Evolutionary conservation across 805 yeast species (phyloP).

Genomic region (Hanseniaspora valbyensis): DNA sequence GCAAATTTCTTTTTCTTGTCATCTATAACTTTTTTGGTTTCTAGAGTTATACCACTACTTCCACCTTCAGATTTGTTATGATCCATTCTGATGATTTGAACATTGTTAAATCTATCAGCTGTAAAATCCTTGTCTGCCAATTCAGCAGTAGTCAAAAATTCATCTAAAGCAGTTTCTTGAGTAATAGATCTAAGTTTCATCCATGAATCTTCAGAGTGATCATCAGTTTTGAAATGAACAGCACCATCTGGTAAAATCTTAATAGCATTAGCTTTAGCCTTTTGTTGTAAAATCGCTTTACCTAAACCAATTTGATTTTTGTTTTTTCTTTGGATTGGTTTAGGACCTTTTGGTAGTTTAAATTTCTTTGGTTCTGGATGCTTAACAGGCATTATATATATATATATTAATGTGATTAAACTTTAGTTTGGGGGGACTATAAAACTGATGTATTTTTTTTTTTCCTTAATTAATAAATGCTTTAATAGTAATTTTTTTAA

Average conservation of each 20-base stretch:
- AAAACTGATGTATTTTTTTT: no score
- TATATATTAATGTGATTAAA: no score
- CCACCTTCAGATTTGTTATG: conserved; percentile 31
- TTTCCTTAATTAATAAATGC: no score
- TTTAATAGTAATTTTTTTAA: no score
- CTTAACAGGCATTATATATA: conserved; percentile 35
- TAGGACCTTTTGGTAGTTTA: conserved; percentile 88
- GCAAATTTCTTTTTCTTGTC: conserved; percentile 58
- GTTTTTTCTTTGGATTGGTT: conserved; percentile 73
- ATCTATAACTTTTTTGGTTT: conserved; percentile 52
- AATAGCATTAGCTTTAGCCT: conserved; percentile 56
- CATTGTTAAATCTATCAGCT: conserved; percentile 74
- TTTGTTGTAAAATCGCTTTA: conserved; percentile 63
- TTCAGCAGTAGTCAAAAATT: conserved; percentile 88
- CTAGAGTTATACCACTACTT: conserved; percentile 50
- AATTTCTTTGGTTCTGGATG: conserved; percentile 50
- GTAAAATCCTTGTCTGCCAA: conserved; percentile 93
- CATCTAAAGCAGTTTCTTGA: conserved; percentile 88
- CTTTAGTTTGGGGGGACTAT: no score
- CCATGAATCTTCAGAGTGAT: conserved; percentile 69
- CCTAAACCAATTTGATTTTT: conserved; percentile 81
- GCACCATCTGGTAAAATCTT: conserved; percentile 76
- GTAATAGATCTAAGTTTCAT: conserved; percentile 87
- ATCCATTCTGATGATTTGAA: conserved; percentile 72
- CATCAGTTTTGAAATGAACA: conserved; percentile 74